Evolutionary conservation across 139 green algal genomes (phyloP), one percentile per base, ranked within the genome.

Genomic region (Coelastrella sp.): DNA sequence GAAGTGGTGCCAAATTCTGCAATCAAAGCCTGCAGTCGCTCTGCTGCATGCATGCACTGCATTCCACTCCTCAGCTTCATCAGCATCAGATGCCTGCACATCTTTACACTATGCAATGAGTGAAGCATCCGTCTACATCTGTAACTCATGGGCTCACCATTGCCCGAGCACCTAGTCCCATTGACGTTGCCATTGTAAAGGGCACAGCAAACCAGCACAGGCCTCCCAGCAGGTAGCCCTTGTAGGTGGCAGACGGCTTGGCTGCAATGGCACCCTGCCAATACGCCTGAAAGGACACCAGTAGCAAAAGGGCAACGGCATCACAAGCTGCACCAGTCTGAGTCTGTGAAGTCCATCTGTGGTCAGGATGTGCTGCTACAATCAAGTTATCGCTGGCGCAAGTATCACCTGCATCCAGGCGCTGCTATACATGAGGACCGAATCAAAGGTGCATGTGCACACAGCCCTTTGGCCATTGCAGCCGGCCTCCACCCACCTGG

Each of bases 131-230:
- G 35, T 49, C 35, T 49, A 49, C 35, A 49, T 49, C 35, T 49
- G 35, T 49, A 49, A 49, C 35, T 49, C 35, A 49, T 49, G 35
- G 35, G 10, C 24, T 59, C 74, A 80, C 25, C 70, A 99, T 94
- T 17, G 97, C 97, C 22, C 96, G 89, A 9, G 96, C 95, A 61
- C 93, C 97, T 12, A 99, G 94, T 58, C 97, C 97, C 82, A 99
- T 93, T 87, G 96, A 94, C 70, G 97, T 99, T 60, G 97, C 97
- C 87, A 99, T 94, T 10, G 97, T 96, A 94, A 99, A 99, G 74
- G 97, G 97, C 87, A 99, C 97, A 85, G 96, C 96, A 93, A 99
- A 99, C 97, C 97, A 98, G 90, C 97, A 96, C 17, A 98, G 87
- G 22, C 95, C 96, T 17, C 96, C 96, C 27, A 98, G 93, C 59